Evolutionary conservation across 2,329 filamentous ascomycete species (phyloP).

Genomic region (Colletotrichum limetticola): DNA sequence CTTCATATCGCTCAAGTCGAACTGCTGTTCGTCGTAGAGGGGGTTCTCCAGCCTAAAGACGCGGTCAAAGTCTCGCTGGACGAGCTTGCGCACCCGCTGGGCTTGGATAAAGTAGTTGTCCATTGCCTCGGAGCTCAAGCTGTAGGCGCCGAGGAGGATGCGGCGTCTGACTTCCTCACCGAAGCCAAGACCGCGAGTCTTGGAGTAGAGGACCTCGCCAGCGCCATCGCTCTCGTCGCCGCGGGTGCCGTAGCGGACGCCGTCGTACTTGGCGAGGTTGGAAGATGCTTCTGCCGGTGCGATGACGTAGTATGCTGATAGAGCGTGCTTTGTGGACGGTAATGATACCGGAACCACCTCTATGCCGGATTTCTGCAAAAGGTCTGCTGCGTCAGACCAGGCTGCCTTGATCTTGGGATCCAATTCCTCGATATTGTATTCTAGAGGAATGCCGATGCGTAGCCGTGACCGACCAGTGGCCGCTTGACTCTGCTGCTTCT

Average conservation of each 20-base stretch:
- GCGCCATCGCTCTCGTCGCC: conserved; percentile 62
- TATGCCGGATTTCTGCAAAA: conserved; percentile 73
- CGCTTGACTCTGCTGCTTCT: conserved; percentile 49
- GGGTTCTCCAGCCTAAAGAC: conserved; percentile 79
- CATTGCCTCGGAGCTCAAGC: conserved; percentile 87
- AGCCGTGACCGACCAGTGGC: conserved; percentile 43
- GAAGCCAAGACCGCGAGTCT: conserved; percentile 78
- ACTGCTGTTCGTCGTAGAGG: conserved; percentile 64
- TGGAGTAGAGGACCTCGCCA: conserved; percentile 77
- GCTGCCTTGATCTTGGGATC: conserved; percentile 73
- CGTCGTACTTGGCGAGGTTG: conserved; percentile 96
- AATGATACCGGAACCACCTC: conserved; percentile 81
- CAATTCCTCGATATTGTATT: conserved; percentile 92
- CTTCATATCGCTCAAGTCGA: conserved; percentile 70
- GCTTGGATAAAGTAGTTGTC: conserved; percentile 98
- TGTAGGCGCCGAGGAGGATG: conserved; percentile 91
- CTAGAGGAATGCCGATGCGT: conserved; percentile 69
- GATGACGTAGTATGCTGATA: conserved; percentile 95
- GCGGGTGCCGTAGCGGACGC: conserved; percentile 86
- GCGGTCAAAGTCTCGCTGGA: conserved; percentile 86
- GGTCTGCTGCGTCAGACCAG: conserved; percentile 73
- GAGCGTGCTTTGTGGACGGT: conserved; percentile 83
- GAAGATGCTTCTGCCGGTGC: conserved; percentile 95
- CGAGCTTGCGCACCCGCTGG: conserved; percentile 84
- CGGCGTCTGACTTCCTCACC: conserved; percentile 87